phyloP scores from a whole-genome alignment of 768 basidiomycete species.

The Boletellus ananas region DNA sequence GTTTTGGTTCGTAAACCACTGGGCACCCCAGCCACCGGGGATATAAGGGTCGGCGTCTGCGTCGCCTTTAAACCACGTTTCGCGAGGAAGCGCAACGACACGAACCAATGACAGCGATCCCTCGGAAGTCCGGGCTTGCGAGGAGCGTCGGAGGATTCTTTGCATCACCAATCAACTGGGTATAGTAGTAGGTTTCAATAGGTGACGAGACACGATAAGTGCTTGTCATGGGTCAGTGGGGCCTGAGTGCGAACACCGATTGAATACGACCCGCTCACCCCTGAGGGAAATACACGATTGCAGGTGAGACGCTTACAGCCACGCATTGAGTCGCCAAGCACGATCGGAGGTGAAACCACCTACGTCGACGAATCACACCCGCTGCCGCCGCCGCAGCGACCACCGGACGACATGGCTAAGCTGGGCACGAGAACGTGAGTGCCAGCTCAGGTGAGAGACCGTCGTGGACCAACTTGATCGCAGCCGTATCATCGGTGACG shows the following conservation, averaged over 20 bases:
- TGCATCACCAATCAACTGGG: constrained; percentile 73
- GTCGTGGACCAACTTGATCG: constrained; percentile 52
- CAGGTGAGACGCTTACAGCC: constrained; percentile 43
- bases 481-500: constrained; percentile 66
- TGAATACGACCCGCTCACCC: constrained; percentile 40
- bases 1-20: constrained; percentile 22
- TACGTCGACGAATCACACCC: constrained; percentile 48
- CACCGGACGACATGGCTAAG: constrained; percentile 56
- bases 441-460: not conserved
- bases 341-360: not conserved
- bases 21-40: constrained; percentile 38
- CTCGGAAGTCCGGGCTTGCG: constrained; percentile 55
- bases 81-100: not conserved
- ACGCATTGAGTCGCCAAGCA: not conserved
- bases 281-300: constrained; percentile 67
- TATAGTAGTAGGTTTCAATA: constrained; percentile 71
- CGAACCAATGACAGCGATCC: constrained; percentile 74
- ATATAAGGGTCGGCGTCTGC: constrained; percentile 72
- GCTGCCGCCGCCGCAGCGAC: constrained; percentile 57
- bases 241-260: not conserved
- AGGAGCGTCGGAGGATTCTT: constrained; percentile 65
- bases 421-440: constrained; percentile 32
- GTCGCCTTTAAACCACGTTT: not conserved
- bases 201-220: constrained; percentile 65
- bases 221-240: constrained; percentile 32